A percentile compares a stretch with the other conserved stretches of the same genome.
Evolutionary conservation across 108 stramenopile genomes (phyloP).

Genomic region (Nannochloropsis gaditana): DNA sequence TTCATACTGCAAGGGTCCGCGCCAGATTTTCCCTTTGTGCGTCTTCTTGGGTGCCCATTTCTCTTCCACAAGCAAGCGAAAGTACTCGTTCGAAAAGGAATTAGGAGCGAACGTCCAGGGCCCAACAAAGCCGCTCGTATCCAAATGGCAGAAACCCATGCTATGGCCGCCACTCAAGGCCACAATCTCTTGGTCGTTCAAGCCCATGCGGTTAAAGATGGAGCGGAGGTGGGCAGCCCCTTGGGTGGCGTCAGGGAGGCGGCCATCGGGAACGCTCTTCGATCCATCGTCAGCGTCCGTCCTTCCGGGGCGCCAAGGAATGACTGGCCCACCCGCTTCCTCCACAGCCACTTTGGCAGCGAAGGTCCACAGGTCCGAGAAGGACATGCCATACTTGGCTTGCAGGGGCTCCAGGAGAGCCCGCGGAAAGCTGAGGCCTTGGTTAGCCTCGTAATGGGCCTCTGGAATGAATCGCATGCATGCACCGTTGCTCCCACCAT

Average conservation of each 20-base stretch:
- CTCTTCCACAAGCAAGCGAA: constrained; percentile 73
- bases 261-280: constrained; percentile 63
- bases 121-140: constrained; percentile 75
- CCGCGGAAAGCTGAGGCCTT: constrained; percentile 69
- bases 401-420: constrained; percentile 47
- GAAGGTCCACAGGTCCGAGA: constrained; percentile 79
- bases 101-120: constrained; percentile 91
- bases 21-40: constrained; percentile 71
- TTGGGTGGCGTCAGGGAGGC: constrained; percentile 80
- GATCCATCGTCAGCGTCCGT: constrained; percentile 55
- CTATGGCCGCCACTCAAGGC: background rate
- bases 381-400: constrained; percentile 61
- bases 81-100: constrained; percentile 93
- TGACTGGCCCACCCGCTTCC: background rate
- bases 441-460: constrained; percentile 80
- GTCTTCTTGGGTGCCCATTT: constrained; percentile 58
- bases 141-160: constrained; percentile 62
- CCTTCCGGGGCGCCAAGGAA: constrained; percentile 52
- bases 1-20: constrained; percentile 74
- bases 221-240: constrained; percentile 73
- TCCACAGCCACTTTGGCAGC: constrained; percentile 52
- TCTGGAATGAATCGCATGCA: constrained; percentile 89
- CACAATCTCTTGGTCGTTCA: constrained; percentile 58
- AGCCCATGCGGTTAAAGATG: constrained; percentile 92
- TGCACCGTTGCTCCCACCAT: constrained; percentile 72